Conservation (phyloP, 1,284 basidiomycete species). For the Ustilago nuda region DNA sequence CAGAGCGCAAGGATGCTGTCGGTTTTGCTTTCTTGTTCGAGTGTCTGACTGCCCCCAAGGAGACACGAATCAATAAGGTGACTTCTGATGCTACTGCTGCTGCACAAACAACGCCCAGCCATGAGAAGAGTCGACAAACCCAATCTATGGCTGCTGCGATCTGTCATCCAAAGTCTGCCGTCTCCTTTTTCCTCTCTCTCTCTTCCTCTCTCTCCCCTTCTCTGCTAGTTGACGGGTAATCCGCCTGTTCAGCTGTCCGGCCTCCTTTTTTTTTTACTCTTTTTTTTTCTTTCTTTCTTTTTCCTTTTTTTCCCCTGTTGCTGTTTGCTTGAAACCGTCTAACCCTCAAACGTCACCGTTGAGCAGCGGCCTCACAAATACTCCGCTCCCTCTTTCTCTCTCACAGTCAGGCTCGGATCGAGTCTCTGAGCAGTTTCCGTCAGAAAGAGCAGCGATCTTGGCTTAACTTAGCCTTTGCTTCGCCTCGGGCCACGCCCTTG, state of each 20-base stretch:
- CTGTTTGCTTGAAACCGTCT: background rate
- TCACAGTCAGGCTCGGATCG: background rate
- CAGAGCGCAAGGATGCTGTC: background rate
- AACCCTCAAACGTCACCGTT: slow-evolving; percentile 18
- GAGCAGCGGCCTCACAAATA: background rate
- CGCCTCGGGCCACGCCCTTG: slow-evolving; percentile 7
- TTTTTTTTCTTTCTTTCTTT: background rate
- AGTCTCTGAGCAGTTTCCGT: background rate
- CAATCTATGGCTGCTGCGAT: slow-evolving; percentile 18
- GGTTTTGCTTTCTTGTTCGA: background rate
- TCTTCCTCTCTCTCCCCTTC: background rate
- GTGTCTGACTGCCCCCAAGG: background rate
- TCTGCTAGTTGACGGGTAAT: background rate
- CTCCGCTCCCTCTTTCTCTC: slow-evolving; percentile 4
- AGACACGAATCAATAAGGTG: background rate
- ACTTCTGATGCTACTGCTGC: background rate
- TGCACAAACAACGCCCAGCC: background rate
- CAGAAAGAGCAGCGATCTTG: background rate
- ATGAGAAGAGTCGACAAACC: background rate
- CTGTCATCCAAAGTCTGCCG: slow-evolving; percentile 18
- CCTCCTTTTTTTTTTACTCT: background rate
- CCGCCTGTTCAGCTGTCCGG: slow-evolving; percentile 9
- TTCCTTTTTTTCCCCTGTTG: background rate
- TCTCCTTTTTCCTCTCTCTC: background rate
- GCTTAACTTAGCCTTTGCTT: slow-evolving; percentile 10